Conservation (phyloP, 768 basidiomycete genomes). For the Trametes cinnabarina region DNA sequence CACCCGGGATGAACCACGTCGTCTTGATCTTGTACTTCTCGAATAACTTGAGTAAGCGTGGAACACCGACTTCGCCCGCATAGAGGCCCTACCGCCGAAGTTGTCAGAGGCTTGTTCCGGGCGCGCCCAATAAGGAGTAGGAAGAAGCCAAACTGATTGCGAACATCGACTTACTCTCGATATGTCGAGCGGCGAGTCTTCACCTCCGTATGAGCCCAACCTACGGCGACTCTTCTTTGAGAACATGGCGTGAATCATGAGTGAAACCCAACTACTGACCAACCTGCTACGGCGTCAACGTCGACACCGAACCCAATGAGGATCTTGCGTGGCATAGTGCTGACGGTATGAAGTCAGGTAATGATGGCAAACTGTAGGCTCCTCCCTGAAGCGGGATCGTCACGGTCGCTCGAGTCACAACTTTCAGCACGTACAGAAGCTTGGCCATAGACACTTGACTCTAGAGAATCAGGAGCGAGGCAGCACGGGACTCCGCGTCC, state of each 20-base stretch:
- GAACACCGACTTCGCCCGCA: slow-evolving; percentile 72
- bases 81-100: slow-evolving; percentile 51
- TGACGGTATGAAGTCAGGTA: too few relatives aligned
- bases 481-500: neutral
- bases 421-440: neutral
- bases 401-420: neutral
- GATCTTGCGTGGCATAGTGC: slow-evolving; percentile 51
- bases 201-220: slow-evolving; percentile 75
- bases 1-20: slow-evolving; percentile 77
- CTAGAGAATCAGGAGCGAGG: neutral
- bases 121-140: neutral
- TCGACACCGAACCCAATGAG: slow-evolving; percentile 67
- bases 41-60: slow-evolving; percentile 69
- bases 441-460: too few relatives aligned
- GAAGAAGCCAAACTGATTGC: neutral
- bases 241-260: too few relatives aligned
- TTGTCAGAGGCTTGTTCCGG: neutral
- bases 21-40: slow-evolving; percentile 65
- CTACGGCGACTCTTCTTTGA: slow-evolving; percentile 29
- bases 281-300: slow-evolving; percentile 76
- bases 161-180: slow-evolving; percentile 44
- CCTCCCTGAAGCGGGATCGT: too few relatives aligned
- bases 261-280: too few relatives aligned
- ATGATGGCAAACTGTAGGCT: too few relatives aligned
- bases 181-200: slow-evolving; percentile 68